Percentiles rank a stretch among this genome's conserved stretches.
These are phyloP conservation scores for Thraustochytrium striatum DNA, from an alignment of 352 stramenopile genomes.

Conservation along the genomic window DNA sequence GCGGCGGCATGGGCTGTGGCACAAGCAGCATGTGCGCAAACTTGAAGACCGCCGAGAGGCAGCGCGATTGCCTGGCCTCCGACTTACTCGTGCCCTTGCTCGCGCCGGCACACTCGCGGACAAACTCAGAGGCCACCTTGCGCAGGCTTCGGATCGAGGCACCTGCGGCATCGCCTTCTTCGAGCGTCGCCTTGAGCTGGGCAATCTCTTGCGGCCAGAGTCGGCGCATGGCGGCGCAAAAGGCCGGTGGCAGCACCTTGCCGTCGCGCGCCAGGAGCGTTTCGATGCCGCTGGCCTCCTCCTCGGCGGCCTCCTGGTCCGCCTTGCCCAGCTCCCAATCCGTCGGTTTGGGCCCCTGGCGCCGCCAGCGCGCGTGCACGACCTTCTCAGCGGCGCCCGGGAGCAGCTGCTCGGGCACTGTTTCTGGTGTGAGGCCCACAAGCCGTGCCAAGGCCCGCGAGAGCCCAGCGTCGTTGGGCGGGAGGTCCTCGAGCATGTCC, in stretches of 20 bases:
- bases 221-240: not conserved
- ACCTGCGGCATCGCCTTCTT: not conserved
- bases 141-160: not conserved
- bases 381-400: slow-evolving; percentile 24
- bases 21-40: slow-evolving; percentile 22
- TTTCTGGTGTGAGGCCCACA: not conserved
- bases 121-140: not conserved
- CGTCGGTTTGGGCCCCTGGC: not conserved
- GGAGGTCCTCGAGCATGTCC: not conserved
- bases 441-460: not conserved
- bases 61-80: not conserved
- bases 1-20: slow-evolving; percentile 15
- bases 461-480: not conserved
- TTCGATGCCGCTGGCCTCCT: not conserved
- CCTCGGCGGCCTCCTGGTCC: not conserved
- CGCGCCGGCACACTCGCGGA: not conserved
- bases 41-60: not conserved
- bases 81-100: not conserved
- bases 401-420: not conserved
- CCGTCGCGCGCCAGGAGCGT: not conserved
- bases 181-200: not conserved
- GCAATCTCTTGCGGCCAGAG: not conserved
- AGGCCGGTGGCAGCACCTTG: not conserved
- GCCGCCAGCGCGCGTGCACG: not conserved
- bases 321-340: not conserved